Percentiles rank a stretch among this genome's conserved stretches.
Evolutionary conservation across 31 red algal species (phyloP).

Genomic region (Porphyra umbilicalis): DNA sequence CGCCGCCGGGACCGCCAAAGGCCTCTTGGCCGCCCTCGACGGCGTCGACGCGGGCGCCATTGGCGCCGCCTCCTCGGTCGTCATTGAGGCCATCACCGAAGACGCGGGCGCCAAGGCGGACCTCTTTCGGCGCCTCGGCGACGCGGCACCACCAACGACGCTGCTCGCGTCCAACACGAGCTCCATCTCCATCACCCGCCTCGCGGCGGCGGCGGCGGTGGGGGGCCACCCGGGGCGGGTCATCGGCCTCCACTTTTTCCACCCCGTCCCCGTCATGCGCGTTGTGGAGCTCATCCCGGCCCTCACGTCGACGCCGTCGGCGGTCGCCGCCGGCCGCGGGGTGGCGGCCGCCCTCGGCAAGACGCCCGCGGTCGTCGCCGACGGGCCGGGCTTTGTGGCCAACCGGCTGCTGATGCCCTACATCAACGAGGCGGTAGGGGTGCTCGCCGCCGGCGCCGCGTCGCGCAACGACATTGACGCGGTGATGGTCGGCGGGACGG

Average conservation of each 20-base stretch:
- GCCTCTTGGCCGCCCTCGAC: neutral
- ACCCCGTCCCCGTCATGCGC: constrained; percentile 42
- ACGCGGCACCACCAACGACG: neutral
- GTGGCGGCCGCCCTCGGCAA: constrained; percentile 30
- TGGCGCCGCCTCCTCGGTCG: constrained; percentile 4
- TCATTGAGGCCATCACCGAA: constrained; percentile 35
- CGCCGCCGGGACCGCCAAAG: neutral
- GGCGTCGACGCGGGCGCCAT: neutral
- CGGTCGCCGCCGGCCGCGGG: constrained; percentile 3
- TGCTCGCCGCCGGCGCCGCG: constrained; percentile 21
- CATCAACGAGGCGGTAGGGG: constrained; percentile 34
- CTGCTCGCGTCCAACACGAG: constrained; percentile 51
- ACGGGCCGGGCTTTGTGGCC: constrained; percentile 40
- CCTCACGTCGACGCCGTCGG: constrained; percentile 5
- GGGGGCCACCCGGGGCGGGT: constrained; percentile 5
- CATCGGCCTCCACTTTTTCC: constrained; percentile 61
- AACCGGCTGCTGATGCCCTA: constrained; percentile 60
- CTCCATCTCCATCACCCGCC: constrained; percentile 31
- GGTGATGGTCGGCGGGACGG: constrained; percentile 23
- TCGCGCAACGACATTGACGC: constrained; percentile 31
- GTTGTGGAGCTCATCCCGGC: constrained; percentile 37
- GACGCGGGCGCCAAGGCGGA: constrained; percentile 5
- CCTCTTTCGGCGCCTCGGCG: constrained; percentile 13
- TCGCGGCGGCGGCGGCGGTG: constrained; percentile 9
- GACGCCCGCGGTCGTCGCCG: constrained; percentile 4